Conservation (phyloP, 2,329 filamentous ascomycete genomes). For the Lecanosticta acicola region DNA sequence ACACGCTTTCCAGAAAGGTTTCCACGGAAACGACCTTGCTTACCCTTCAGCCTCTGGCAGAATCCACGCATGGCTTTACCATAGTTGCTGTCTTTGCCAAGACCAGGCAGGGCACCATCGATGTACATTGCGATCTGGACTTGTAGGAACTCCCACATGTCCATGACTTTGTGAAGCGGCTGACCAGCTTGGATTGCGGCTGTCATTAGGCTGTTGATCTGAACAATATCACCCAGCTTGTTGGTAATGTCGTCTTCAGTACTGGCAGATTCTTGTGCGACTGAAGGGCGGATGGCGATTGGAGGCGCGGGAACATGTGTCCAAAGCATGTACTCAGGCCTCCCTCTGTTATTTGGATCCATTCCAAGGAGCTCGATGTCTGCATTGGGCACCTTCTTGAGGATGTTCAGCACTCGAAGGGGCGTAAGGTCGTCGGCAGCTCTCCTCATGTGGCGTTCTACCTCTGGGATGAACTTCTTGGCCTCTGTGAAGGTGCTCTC, state of each 20-base stretch:
- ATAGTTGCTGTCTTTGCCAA: constrained; percentile 74
- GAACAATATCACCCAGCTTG: constrained; percentile 93
- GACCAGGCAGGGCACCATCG: constrained; percentile 88
- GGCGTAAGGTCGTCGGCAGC: constrained; percentile 94
- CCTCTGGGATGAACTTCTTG: constrained; percentile 68
- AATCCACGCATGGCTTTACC: constrained; percentile 89
- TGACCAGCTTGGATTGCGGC: constrained; percentile 78
- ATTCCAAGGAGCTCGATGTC: constrained; percentile 91
- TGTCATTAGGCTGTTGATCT: constrained; percentile 81
- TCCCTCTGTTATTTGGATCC: constrained; percentile 69
- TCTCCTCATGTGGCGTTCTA: constrained; percentile 87
- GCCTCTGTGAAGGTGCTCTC: constrained; percentile 80
- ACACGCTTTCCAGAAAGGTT: constrained; percentile 98
- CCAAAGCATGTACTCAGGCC: constrained; percentile 97
- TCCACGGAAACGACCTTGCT: constrained; percentile 93
- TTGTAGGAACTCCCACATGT: constrained; percentile 97
- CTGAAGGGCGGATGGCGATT: constrained; percentile 88
- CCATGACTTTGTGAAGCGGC: constrained; percentile 83
- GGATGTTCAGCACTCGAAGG: constrained; percentile 79
- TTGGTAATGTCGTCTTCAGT: constrained; percentile 96
- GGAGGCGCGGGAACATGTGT: constrained; percentile 91
- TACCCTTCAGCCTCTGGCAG: constrained; percentile 91
- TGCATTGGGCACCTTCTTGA: constrained; percentile 75
- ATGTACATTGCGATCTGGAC: constrained; percentile 96
- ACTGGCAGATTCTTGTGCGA: constrained; percentile 85